Evolutionary conservation across 257 asterid species (phyloP).

Genomic region (Gardenia jasminoides): DNA sequence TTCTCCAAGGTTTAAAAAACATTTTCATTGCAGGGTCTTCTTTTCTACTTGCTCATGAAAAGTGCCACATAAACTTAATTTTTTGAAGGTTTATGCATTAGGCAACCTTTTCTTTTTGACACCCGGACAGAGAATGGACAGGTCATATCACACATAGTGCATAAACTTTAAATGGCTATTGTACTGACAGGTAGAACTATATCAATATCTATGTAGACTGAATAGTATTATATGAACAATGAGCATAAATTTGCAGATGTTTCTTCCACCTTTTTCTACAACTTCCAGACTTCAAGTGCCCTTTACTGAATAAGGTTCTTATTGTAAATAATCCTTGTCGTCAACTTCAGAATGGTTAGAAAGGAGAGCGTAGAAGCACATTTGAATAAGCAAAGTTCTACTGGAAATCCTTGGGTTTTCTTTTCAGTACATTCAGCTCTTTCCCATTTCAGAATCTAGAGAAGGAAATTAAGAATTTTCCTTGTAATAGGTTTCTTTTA

Average conservation of each 20-base stretch:
- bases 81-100: not conserved
- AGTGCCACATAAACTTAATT: not conserved
- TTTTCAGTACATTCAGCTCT: conserved; percentile 79
- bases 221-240: not conserved
- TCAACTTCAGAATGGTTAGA: not conserved
- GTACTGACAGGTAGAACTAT: not conserved
- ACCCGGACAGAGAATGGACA: not conserved
- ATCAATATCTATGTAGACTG: not conserved
- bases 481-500: conserved; percentile 50
- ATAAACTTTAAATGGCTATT: not conserved
- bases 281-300: conserved; percentile 6
- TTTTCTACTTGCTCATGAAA: not conserved
- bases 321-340: not conserved
- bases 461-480: conserved; percentile 46
- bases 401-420: conserved; percentile 67
- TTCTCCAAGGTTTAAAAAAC: not conserved
- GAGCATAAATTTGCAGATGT: not conserved
- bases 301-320: conserved; percentile 13
- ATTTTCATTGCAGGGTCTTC: not conserved
- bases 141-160: not conserved
- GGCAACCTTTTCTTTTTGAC: not conserved
- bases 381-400: not conserved
- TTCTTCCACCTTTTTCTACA: not conserved
- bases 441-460: conserved; percentile 79
- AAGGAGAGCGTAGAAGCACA: conserved; percentile 1